These are phyloP conservation scores for Brasilioporus rufonigricans DNA, from an alignment of 768 basidiomycete genomes.

Conservation along the genomic window DNA sequence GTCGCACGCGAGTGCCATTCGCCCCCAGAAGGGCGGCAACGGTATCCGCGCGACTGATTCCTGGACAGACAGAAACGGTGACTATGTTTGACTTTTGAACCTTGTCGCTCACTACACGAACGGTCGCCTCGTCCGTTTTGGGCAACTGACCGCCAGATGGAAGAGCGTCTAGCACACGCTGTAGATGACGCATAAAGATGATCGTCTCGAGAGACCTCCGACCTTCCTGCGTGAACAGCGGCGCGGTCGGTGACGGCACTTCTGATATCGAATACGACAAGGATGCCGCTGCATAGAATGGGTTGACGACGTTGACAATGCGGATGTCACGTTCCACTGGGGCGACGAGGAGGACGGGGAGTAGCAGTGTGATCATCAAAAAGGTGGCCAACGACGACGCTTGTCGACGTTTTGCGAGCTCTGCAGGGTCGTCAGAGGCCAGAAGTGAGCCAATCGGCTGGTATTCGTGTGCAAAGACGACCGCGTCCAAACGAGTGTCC, in stretches of 20 bases:
- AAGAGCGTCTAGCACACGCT: constrained; percentile 80
- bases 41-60: constrained; percentile 70
- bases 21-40: constrained; percentile 44
- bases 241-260: constrained; percentile 25
- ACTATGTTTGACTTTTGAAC: constrained; percentile 72
- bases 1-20: constrained; percentile 28
- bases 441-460: constrained; percentile 55
- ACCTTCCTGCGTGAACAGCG: constrained; percentile 58
- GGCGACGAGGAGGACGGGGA: constrained; percentile 77
- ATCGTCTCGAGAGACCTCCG: constrained; percentile 59
- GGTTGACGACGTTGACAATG: constrained; percentile 83
- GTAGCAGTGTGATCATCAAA: constrained; percentile 71
- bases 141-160: constrained; percentile 59
- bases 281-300: constrained; percentile 83
- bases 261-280: constrained; percentile 37
- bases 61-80: constrained; percentile 70
- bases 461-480: constrained; percentile 80
- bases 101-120: constrained; percentile 40
- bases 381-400: constrained; percentile 66
- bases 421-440: constrained; percentile 26
- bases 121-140: constrained; percentile 29
- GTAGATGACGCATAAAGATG: constrained; percentile 74
- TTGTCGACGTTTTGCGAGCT: constrained; percentile 42
- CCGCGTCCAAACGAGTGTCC: constrained; percentile 70
- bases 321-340: constrained; percentile 89